Conservation (phyloP, 176 grass and related monocot species). For the Oryza glaberrima region DNA sequence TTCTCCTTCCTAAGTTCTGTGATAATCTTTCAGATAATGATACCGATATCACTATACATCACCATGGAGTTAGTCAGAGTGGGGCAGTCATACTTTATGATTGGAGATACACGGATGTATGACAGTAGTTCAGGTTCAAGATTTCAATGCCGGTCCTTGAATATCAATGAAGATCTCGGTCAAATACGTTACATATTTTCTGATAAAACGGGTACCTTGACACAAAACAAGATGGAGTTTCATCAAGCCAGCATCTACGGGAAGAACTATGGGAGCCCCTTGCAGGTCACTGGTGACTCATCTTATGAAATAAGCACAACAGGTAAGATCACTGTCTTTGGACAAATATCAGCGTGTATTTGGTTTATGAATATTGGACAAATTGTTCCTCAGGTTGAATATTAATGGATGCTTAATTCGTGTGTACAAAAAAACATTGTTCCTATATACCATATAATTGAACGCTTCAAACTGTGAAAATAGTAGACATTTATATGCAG, state of each 20-base stretch:
- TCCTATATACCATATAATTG: not conserved
- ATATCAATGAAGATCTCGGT: constrained; percentile 98
- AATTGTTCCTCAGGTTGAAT: constrained; percentile 11
- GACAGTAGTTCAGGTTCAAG: constrained; percentile 87
- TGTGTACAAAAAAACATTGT: not conserved
- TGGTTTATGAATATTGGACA: not conserved
- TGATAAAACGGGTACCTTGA: constrained; percentile 98
- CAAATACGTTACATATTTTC: constrained; percentile 98
- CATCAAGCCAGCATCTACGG: constrained; percentile 85
- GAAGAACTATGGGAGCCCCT: constrained; percentile 84
- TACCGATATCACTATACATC: constrained; percentile 98
- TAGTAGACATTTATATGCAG: not conserved
- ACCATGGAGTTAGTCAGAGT: constrained; percentile 97
- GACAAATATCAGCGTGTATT: not conserved
- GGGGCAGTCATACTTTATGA: constrained; percentile 99
- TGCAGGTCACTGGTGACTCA: constrained; percentile 56
- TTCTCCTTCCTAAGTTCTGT: constrained; percentile 99
- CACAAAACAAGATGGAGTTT: constrained; percentile 99
- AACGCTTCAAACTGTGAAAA: constrained; percentile 6
- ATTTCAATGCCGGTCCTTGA: constrained; percentile 98
- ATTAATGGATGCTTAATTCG: constrained; percentile 15
- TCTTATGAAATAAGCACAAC: constrained; percentile 68
- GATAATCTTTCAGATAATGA: constrained; percentile 99
- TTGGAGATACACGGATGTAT: constrained; percentile 93
- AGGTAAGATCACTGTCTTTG: constrained; percentile 68